A percentile compares a stretch with the other conserved stretches of the same genome.
Evolutionary conservation across 2,329 filamentous ascomycete genomes (phyloP).

Genomic region (Harringtonia aguacate): DNA sequence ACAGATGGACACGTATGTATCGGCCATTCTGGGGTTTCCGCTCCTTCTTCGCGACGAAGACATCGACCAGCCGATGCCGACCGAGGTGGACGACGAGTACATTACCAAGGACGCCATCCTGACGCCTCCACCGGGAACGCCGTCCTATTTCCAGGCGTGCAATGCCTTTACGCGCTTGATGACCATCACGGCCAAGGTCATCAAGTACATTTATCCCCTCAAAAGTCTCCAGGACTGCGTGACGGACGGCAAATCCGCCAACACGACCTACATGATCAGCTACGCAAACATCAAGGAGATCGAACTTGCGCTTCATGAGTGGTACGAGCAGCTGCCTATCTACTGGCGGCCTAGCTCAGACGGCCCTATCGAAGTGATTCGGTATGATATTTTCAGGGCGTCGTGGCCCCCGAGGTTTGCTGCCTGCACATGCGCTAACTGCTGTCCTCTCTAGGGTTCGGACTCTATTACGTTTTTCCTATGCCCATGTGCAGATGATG

Average conservation of each 20-base stretch:
- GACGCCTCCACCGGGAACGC: conserved; percentile 41
- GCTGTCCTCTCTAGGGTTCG: conserved; percentile 38
- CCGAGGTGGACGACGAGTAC: conserved; percentile 56
- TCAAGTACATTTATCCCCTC: conserved; percentile 55
- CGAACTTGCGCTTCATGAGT: conserved; percentile 51
- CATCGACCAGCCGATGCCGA: conserved; percentile 54
- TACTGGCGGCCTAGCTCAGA: conserved; percentile 72
- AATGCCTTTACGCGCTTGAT: conserved; percentile 56
- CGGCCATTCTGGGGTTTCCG: conserved; percentile 55
- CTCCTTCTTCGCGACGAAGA: conserved; percentile 53
- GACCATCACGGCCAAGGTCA: conserved; percentile 52
- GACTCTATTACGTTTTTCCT: conserved; percentile 68
- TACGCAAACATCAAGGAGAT: conserved; percentile 54
- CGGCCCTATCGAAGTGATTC: conserved; percentile 60
- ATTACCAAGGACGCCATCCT: conserved; percentile 49
- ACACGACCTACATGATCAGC: conserved; percentile 50
- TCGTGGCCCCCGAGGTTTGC: background rate
- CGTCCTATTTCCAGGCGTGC: conserved; percentile 52
- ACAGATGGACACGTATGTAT: conserved; percentile 62
- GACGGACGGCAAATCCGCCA: conserved; percentile 13
- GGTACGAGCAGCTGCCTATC: conserved; percentile 59
- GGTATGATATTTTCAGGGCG: conserved; percentile 38
- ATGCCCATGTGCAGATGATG: conserved; percentile 73
- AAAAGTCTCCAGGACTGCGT: conserved; percentile 41
- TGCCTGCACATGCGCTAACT: background rate